These are phyloP conservation scores for Porogramme epimiltina DNA, from an alignment of 1,284 basidiomycete genomes.

Conservation along the genomic window DNA sequence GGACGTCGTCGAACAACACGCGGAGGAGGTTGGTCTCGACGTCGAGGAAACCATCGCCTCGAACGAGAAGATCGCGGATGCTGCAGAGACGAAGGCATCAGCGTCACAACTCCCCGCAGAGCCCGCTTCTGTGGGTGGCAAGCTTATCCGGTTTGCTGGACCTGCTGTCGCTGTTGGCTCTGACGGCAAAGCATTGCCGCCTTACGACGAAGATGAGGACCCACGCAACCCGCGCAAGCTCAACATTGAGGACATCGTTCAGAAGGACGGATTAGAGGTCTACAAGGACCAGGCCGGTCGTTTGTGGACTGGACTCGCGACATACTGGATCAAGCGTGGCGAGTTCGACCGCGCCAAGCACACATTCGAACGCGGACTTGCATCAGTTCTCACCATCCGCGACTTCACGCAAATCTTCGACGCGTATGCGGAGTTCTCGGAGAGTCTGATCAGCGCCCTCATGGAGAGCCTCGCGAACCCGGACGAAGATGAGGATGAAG, in stretches of 20 bases:
- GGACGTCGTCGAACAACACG: conserved; percentile 87
- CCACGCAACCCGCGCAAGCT: conserved; percentile 72
- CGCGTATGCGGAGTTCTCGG: conserved; percentile 93
- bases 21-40: conserved; percentile 91
- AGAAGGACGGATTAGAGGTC: conserved; percentile 81
- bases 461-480: conserved; percentile 82
- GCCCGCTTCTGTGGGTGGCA: conserved; percentile 56
- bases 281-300: conserved; percentile 98
- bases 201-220: conserved; percentile 84
- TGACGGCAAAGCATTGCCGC: conserved; percentile 48
- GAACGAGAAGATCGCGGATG: conserved; percentile 44
- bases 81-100: conserved; percentile 32
- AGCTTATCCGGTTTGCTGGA: conserved; percentile 76
- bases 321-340: conserved; percentile 97
- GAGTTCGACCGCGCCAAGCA: conserved; percentile 90
- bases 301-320: conserved; percentile 95
- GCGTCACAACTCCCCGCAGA: conserved; percentile 35
- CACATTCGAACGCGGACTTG: conserved; percentile 89
- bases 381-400: conserved; percentile 87
- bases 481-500: conserved; percentile 75
- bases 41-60: conserved; percentile 71
- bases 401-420: conserved; percentile 99
- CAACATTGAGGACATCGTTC: conserved; percentile 87
- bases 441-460: conserved; percentile 88
- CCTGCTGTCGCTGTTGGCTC: conserved; percentile 59